A percentile compares a stretch with the other conserved stretches of the same genome.
Conservation (phyloP, 352 stramenopile species). For the Pythium sp. region DNA sequence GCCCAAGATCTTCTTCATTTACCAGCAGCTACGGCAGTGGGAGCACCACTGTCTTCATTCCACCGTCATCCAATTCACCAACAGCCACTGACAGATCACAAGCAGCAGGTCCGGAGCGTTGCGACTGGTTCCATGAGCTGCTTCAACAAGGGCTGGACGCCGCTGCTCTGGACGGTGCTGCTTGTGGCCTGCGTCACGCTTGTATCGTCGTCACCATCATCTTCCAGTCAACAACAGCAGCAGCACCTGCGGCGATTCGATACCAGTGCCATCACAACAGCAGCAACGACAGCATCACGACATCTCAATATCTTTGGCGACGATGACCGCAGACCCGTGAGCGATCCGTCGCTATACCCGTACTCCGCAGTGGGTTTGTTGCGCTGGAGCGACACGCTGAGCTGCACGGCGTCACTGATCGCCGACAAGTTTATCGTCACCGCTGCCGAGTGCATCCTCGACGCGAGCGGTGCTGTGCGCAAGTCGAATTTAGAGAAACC, state of each 20-base stretch:
- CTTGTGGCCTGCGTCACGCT: background rate
- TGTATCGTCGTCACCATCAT: background rate
- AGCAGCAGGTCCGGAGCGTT: background rate
- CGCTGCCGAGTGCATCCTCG: slow-evolving; percentile 55
- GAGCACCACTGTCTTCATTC: background rate
- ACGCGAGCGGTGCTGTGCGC: slow-evolving; percentile 26
- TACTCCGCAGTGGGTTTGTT: slow-evolving; percentile 58
- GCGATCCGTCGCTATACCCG: slow-evolving; percentile 32
- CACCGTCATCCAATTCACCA: background rate
- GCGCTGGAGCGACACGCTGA: slow-evolving; percentile 38
- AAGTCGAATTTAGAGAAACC: slow-evolving; percentile 21
- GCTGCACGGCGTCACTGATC: slow-evolving; percentile 59
- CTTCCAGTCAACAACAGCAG: background rate
- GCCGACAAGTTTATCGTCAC: slow-evolving; percentile 44
- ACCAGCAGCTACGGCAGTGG: background rate
- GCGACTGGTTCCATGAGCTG: background rate
- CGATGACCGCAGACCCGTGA: slow-evolving; percentile 38
- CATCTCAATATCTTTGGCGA: slow-evolving; percentile 44
- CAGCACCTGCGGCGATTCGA: background rate
- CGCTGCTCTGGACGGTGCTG: slow-evolving; percentile 14
- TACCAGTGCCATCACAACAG: background rate
- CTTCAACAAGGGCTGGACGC: background rate
- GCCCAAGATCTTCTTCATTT: background rate
- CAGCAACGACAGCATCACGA: slow-evolving; percentile 4
- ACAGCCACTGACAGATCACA: background rate